Base-by-base conservation (phyloP, 1,284 basidiomycete genomes). In the Sphaerobolus stellatus region DNA sequence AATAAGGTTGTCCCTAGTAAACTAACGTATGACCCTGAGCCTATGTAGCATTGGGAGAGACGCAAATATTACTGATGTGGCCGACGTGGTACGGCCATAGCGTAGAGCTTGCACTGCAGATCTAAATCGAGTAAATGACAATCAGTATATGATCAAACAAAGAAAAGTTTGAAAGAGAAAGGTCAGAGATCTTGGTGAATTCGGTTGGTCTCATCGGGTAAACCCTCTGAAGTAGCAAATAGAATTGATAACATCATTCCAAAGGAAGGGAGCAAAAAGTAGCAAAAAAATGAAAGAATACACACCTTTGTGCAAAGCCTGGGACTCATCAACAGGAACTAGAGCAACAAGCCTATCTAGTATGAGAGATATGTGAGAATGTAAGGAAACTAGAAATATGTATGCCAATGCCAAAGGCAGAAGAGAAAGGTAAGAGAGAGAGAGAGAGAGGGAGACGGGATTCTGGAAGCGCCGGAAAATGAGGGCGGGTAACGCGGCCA, bases 21-120 rank as follows among this genome's bases (percentile, higher is more conserved):
- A n/a, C n/a, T n/a, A n/a, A n/a, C n/a, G n/a, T n/a, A n/a, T n/a
- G n/a, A n/a, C n/a, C n/a, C n/a, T n/a, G n/a, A n/a, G n/a, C n/a
- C n/a, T n/a, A n/a, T n/a, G 97, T 99, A 63, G 97, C 97, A 71
- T 99, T 97, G 60, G 97, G 97, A 43, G 97, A 99, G 62, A 99
- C 94, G 60, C 97, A 96, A 70, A 99, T 79, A 65, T 96, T 96
- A 84, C 96, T 98, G 78, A 99, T 94, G 84, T 98, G 98, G 64
- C 97, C 97, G 52, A 92, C 97, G 84, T 99, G 97, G 66, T 97
- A 90, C 94, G 84, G 99, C 97, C 86, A 98, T 98, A 76, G 96
- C 98, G 84, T 96, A 95, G 72, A 99, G 86, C 82, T 98, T 98
- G 90, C 97, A 99, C 79, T 98, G 96, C 97, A 99, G 63, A 99